Percentiles rank a stretch among this genome's conserved stretches.
Conservation (phyloP, 352 stramenopile genomes). For the Phytophthora meadii region DNA sequence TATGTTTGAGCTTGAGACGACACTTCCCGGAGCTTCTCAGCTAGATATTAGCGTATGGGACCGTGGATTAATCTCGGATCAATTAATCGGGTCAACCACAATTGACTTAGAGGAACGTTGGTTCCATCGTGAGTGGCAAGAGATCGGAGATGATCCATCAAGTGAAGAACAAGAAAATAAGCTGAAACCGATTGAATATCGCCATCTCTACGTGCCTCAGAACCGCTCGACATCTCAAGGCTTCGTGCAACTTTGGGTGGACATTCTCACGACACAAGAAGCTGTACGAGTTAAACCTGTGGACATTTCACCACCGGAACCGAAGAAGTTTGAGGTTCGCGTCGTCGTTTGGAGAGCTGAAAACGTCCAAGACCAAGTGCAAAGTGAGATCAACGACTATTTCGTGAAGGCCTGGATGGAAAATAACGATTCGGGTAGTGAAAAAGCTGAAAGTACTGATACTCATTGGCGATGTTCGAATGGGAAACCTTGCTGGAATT, state of each 20-base stretch:
- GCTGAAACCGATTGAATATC: conserved; percentile 90
- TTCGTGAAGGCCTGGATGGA: conserved; percentile 94
- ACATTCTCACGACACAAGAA: conserved; percentile 87
- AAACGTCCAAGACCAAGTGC: conserved; percentile 73
- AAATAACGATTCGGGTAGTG: conserved; percentile 30
- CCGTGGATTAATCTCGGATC: conserved; percentile 75
- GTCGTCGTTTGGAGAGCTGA: conserved; percentile 91
- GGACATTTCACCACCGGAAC: conserved; percentile 65
- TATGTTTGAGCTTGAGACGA: conserved; percentile 70
- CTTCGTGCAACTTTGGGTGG: conserved; percentile 86
- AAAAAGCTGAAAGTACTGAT: conserved; percentile 71
- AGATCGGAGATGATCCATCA: conserved; percentile 42
- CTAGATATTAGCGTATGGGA: conserved; percentile 86
- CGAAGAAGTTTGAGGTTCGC: conserved; percentile 87
- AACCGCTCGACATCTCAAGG: conserved; percentile 76
- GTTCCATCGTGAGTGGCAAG: conserved; percentile 91
- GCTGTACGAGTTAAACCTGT: conserved; percentile 69
- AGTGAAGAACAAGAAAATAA: conserved; percentile 8
- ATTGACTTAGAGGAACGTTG: conserved; percentile 95
- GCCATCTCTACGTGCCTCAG: conserved; percentile 78
- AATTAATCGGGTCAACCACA: conserved; percentile 91
- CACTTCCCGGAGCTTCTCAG: conserved; percentile 77
- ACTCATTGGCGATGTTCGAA: conserved; percentile 93
- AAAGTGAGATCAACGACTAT: conserved; percentile 91
- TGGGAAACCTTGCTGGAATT: conserved; percentile 93